Evolutionary conservation across 495 filamentous ascomycete species (phyloP).

Genomic region (Hypoxylon rickii): DNA sequence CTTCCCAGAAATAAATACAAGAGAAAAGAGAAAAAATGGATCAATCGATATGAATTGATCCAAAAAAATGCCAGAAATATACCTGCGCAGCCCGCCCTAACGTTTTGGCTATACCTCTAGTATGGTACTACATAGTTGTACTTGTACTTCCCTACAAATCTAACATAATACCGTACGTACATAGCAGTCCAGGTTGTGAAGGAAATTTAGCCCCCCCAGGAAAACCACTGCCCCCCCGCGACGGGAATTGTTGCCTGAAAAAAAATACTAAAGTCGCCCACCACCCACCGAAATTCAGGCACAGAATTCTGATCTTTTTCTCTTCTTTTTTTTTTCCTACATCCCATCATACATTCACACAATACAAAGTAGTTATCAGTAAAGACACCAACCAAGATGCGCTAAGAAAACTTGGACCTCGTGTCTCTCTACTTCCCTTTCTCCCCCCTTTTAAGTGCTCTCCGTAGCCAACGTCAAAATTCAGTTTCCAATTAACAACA

Average conservation of each 20-base stretch:
- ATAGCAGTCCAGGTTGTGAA: too few relatives aligned
- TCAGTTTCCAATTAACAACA: constrained; percentile 45
- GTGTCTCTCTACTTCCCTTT: constrained; percentile 29
- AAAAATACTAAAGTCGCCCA: constrained; percentile 39
- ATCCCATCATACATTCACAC: constrained; percentile 1
- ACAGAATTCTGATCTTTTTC: constrained; percentile 12
- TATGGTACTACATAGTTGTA: background rate
- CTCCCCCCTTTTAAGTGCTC: too few relatives aligned
- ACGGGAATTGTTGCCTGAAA: constrained; percentile 38
- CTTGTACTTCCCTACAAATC: too few relatives aligned
- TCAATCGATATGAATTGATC: too few relatives aligned
- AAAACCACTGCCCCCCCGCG: background rate
- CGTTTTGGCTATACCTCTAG: background rate
- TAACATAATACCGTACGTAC: too few relatives aligned
- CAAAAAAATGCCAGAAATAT: constrained; percentile 11
- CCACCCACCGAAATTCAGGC: constrained; percentile 33
- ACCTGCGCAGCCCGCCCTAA: constrained; percentile 22
- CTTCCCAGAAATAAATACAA: too few relatives aligned
- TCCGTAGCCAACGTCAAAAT: constrained; percentile 47
- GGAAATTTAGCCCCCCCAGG: too few relatives aligned
- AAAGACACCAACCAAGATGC: constrained; percentile 40
- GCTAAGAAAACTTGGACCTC: constrained; percentile 41
- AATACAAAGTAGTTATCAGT: constrained; percentile 22
- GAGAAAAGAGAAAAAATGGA: too few relatives aligned
- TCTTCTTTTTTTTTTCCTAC: constrained; percentile 16